These are phyloP conservation scores for Alnus glutinosa DNA, from an alignment of 306 rosid species.

Conservation along the genomic window DNA sequence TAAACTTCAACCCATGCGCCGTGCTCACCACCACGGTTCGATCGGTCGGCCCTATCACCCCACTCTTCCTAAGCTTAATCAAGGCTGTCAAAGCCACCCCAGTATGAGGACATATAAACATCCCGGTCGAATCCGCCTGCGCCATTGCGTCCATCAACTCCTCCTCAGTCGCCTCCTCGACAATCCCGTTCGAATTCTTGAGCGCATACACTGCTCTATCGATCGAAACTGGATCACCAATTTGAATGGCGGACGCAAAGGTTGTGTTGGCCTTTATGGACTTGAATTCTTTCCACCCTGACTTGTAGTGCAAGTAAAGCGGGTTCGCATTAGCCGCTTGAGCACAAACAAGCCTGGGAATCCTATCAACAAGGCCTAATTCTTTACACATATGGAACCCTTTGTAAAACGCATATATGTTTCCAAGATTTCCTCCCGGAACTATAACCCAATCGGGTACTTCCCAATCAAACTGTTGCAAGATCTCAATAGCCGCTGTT, in stretches of 20 bases:
- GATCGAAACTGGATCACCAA: slow-evolving; percentile 87
- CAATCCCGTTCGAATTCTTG: slow-evolving; percentile 70
- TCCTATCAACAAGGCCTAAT: slow-evolving; percentile 71
- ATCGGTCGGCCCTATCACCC: slow-evolving; percentile 65
- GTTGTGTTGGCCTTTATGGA: slow-evolving; percentile 59
- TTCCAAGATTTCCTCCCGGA: slow-evolving; percentile 79
- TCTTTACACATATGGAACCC: slow-evolving; percentile 82
- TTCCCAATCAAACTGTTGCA: slow-evolving; percentile 87
- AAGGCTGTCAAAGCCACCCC: slow-evolving; percentile 88
- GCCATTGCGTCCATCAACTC: slow-evolving; percentile 88
- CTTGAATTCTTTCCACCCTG: slow-evolving; percentile 76
- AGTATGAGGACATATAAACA: slow-evolving; percentile 92
- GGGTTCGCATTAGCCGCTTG: slow-evolving; percentile 90
- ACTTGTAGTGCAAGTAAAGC: slow-evolving; percentile 57
- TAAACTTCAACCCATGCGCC: slow-evolving; percentile 88
- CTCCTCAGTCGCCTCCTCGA: slow-evolving; percentile 92
- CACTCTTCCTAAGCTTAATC: slow-evolving; percentile 65
- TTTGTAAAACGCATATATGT: slow-evolving; percentile 84
- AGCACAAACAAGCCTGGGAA: slow-evolving; percentile 92
- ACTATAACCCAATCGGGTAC: slow-evolving; percentile 91
- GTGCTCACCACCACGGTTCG: slow-evolving; percentile 87
- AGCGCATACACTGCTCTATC: slow-evolving; percentile 81
- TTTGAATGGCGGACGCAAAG: slow-evolving; percentile 81
- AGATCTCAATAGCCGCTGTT: slow-evolving; percentile 80
- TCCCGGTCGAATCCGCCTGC: slow-evolving; percentile 82